These are phyloP conservation scores for Stagonosporopsis tanaceti DNA, from an alignment of 2,329 filamentous ascomycete genomes.

Conservation along the genomic window DNA sequence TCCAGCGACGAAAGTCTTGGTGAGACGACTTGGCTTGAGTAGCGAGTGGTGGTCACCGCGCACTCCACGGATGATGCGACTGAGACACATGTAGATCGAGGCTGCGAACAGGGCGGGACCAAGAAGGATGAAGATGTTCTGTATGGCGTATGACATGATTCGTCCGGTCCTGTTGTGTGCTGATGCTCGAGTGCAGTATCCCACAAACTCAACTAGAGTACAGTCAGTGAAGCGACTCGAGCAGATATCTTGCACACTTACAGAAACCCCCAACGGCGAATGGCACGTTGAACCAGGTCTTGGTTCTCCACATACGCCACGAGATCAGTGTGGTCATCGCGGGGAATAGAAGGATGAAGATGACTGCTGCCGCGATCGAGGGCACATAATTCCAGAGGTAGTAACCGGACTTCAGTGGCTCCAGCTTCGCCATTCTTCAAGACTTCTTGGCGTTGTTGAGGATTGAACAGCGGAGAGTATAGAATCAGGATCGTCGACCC, in stretches of 20 bases:
- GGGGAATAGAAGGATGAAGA: conserved; percentile 57
- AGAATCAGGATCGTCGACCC: conserved; percentile 1
- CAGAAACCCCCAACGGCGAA: conserved; percentile 60
- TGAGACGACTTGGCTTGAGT: conserved; percentile 49
- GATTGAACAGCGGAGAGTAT: not conserved
- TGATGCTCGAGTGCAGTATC: conserved; percentile 57
- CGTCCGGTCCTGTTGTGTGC: conserved; percentile 45
- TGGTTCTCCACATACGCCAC: conserved; percentile 23
- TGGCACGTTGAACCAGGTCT: conserved; percentile 60
- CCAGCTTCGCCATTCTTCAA: conserved; percentile 26
- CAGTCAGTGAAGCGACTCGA: not conserved
- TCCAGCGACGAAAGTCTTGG: conserved; percentile 54
- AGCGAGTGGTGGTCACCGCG: conserved; percentile 48
- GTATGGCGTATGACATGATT: conserved; percentile 52
- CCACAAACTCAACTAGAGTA: conserved; percentile 57
- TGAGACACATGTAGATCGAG: conserved; percentile 57
- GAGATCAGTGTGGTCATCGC: conserved; percentile 40
- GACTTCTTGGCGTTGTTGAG: not conserved
- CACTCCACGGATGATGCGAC: conserved; percentile 51
- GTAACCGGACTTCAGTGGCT: conserved; percentile 9
- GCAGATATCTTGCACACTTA: conserved; percentile 34
- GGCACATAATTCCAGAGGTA: conserved; percentile 51
- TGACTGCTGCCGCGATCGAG: conserved; percentile 54
- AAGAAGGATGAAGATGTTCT: conserved; percentile 53
- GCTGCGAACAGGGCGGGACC: conserved; percentile 57